Evolutionary conservation across 805 yeast species (phyloP).

Genomic region (Candida gorgasii): DNA sequence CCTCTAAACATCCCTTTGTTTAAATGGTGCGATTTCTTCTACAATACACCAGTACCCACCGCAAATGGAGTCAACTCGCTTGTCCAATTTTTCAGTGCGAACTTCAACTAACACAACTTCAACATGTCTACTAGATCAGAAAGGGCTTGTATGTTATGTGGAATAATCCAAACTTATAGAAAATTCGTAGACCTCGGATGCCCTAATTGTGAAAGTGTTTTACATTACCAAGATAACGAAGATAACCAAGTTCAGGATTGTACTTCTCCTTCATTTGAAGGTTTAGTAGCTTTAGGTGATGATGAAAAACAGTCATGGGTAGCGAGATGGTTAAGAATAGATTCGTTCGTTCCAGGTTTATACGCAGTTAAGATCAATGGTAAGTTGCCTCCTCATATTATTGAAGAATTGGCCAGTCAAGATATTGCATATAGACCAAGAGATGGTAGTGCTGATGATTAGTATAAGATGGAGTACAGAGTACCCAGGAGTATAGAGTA

Average conservation of each 20-base stretch:
- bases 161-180: conserved; percentile 78
- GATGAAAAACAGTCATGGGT: conserved; percentile 87
- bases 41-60: neutral
- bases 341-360: conserved; percentile 82
- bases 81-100: too few species aligned
- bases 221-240: conserved; percentile 75
- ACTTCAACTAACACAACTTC: neutral
- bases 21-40: neutral
- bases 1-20: too few species aligned
- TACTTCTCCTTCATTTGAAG: conserved; percentile 96
- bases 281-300: conserved; percentile 85
- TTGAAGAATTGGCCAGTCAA: conserved; percentile 67
- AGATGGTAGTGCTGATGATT: conserved; percentile 83
- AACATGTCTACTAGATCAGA: conserved; percentile 63
- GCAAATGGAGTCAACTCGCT: neutral
- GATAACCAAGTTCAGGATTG: conserved; percentile 85
- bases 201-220: conserved; percentile 91
- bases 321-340: conserved; percentile 92
- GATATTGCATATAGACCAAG: conserved; percentile 90
- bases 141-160: conserved; percentile 97
- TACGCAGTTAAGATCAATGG: conserved; percentile 95
- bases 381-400: conserved; percentile 82
- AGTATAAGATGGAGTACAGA: conserved; percentile 3
- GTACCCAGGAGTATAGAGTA: neutral
- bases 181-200: conserved; percentile 83